Evolutionary conservation across 108 stramenopile species (phyloP).

Genomic region (Stephanodiscus triporus): DNA sequence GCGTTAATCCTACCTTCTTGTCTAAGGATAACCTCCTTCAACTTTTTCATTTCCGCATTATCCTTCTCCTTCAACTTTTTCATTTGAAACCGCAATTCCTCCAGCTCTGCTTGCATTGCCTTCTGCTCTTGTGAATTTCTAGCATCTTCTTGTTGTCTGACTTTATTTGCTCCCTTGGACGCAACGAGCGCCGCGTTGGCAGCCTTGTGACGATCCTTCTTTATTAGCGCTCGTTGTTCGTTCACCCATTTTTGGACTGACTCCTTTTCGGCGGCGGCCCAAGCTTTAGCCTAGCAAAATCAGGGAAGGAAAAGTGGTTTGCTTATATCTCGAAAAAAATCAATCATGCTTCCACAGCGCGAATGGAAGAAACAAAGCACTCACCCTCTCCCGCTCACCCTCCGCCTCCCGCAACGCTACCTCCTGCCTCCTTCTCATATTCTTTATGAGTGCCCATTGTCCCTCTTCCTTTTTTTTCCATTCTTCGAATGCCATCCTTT

Average conservation of each 20-base stretch:
- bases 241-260: slow-evolving; percentile 48
- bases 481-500: slow-evolving; percentile 42
- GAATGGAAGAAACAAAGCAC: background rate
- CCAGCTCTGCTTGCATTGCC: slow-evolving; percentile 58
- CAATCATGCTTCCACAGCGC: background rate
- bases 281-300: slow-evolving; percentile 49
- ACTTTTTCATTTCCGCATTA: slow-evolving; percentile 42
- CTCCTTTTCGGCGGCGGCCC: slow-evolving; percentile 51
- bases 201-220: slow-evolving; percentile 52
- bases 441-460: slow-evolving; percentile 51
- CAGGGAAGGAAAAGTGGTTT: background rate
- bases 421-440: slow-evolving; percentile 54
- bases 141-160: slow-evolving; percentile 1
- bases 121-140: slow-evolving; percentile 9
- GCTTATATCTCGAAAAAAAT: background rate
- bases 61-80: slow-evolving; percentile 65
- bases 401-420: slow-evolving; percentile 51
- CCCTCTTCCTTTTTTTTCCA: slow-evolving; percentile 48
- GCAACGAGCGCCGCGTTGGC: slow-evolving; percentile 55
- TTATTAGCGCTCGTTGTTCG: slow-evolving; percentile 47
- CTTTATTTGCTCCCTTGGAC: slow-evolving; percentile 33
- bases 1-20: slow-evolving; percentile 38
- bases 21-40: slow-evolving; percentile 39
- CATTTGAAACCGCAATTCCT: slow-evolving; percentile 65
- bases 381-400: slow-evolving; percentile 48